Evolutionary conservation across 2,329 filamentous ascomycete species (phyloP), one percentile per base, ranked within the genome.

Genomic region (Hypoxylon sp.): DNA sequence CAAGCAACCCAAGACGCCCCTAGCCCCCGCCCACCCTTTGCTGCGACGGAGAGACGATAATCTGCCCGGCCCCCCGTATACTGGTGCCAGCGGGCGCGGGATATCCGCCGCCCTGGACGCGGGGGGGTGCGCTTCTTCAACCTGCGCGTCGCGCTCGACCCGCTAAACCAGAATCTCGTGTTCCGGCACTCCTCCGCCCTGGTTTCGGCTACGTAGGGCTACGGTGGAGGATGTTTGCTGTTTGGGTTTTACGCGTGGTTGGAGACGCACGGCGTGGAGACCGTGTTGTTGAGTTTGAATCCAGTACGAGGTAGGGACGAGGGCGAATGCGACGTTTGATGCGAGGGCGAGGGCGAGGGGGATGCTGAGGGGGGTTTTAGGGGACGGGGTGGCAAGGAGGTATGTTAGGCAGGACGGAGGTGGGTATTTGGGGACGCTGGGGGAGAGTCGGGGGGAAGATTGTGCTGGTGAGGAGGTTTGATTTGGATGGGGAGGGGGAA

Each of bases 101-200:
- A 53, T 85, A 0, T 71, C 79, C 13, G 74, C 76, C 19, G 81
- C 82, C 74, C 79, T 87, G 0, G 77, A 83, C 50, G 78, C 77
- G 26, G 85, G 84, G 85, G 84, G 5, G 81, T 86, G 13, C 81
- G 85, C 14, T 84, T 81, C 37, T 85, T 87, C 63, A 85, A 87
- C 69, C 74, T 86, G 42, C 78, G 84, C n/a, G 84, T 82, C 71
- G 84, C 83, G 2, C 78, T 82, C 33, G 84, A 86, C 69, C 79
- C 82, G 2, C 81, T 81, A 2, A 82, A 81, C 57, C 80, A 76
- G 8, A 79, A 75, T 1, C 76, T 87, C 0, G 81, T 85, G 2
- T 86, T 86, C 75, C 86, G 83, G 78, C 85, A 87, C 70, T 77
- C 78, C 5, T 67, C 80, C 33, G 84, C 82, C 5, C 76, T 86